Base-by-base conservation (phyloP, 2,329 filamentous ascomycete genomes). In the Fusarium agapanthi region DNA sequence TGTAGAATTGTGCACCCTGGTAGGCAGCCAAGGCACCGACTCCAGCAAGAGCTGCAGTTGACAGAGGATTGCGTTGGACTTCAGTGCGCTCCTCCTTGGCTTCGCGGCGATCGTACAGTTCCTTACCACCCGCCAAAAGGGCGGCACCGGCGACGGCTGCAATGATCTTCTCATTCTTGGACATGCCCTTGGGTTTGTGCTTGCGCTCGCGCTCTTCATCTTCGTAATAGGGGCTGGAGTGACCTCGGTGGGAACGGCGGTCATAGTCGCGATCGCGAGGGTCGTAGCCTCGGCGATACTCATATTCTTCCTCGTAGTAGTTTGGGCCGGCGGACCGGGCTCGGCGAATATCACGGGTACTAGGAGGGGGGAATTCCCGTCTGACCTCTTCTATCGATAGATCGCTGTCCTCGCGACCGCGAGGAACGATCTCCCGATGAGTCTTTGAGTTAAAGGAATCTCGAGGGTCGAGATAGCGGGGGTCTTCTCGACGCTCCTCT, bases 291-390 rank as follows among this genome's bases (percentile, higher is more conserved):
- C 79, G 79, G 59, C 83, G 82, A 59, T 85, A 86, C 61, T 85
- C 82, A 69, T 85, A 84, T 51, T 85, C 80, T 71, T 84, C 88
- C 64, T 91, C 88, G 79, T 91, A 88, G 77, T 89, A 86, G 68
- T 84, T 83, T 50, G 87, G 86, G 62, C 91, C 91, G 62, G 88
- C 88, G 12, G 92, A 93, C 76, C 90, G 88, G 75, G 91, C 86
- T 65, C 91, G 88, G 74, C 89, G 88, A 41, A 87, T 78, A 68
- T 88, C 88, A 61, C 81, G 80, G 68, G 86, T 79, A 15, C 74
- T 73, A n/a, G 91, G 92, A 12, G 94, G 93, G 37, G 93, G 93
- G 77, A 97, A 97, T 75, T 97, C 93, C 74, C 94, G 91, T 72
- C 90, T 90, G 67, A 97, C 90, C 83, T 97, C 93, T 83, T 97